Conservation (phyloP, 2,329 filamentous ascomycete genomes). For the Colletotrichum destructivum region DNA sequence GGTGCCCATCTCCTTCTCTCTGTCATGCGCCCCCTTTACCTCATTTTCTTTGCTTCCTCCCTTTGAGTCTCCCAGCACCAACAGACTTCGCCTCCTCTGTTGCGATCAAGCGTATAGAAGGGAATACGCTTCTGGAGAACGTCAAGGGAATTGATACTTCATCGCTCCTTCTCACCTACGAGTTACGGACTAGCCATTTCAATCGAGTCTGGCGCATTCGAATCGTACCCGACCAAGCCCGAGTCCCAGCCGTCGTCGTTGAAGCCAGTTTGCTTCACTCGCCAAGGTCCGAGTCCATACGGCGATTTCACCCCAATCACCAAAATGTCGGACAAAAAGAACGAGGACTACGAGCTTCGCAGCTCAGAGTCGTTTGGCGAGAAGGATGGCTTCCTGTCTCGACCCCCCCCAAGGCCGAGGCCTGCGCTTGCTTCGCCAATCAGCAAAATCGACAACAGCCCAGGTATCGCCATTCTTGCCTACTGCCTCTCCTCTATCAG, state of each 20-base stretch:
- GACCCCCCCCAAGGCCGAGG: constrained; percentile 55
- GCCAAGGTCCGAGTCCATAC: constrained; percentile 52
- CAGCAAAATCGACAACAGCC: constrained; percentile 78
- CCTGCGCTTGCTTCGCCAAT: constrained; percentile 50
- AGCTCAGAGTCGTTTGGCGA: constrained; percentile 74
- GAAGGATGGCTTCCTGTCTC: constrained; percentile 66
- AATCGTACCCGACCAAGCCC: background rate
- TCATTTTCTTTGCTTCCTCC: background rate
- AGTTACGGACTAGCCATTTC: background rate
- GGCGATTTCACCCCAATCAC: background rate
- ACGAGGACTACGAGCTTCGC: constrained; percentile 82
- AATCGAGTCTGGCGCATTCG: constrained; percentile 23
- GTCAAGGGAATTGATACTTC: background rate
- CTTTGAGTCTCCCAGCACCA: background rate
- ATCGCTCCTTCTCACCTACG: background rate
- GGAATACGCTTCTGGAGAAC: constrained; percentile 15
- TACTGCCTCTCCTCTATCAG: constrained; percentile 98
- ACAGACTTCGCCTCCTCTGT: constrained; percentile 9
- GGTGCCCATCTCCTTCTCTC: background rate
- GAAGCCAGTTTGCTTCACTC: constrained; percentile 18
- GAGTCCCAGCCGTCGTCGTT: background rate
- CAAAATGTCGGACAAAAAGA: constrained; percentile 86
- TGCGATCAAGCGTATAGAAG: constrained; percentile 10
- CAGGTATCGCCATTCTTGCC: constrained; percentile 83
- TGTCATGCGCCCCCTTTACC: constrained; percentile 25